Evolutionary conservation across 1,139 yeast species (phyloP), one percentile per base, ranked within the genome.

Genomic region (Protomyces arabidopsidicola): DNA sequence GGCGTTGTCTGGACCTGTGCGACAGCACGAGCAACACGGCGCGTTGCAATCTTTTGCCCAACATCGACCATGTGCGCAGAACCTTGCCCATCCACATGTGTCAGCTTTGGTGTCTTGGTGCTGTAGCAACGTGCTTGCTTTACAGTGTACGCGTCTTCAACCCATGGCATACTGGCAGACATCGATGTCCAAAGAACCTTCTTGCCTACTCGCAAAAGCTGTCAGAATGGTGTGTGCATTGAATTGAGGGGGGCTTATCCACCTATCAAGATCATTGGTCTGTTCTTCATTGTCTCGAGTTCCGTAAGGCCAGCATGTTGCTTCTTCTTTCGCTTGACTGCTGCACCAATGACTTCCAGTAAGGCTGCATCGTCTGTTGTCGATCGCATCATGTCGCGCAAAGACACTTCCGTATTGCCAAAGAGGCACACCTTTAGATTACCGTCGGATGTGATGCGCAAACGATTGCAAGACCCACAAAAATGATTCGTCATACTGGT

Each of bases 221-320:
- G 51, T 45, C 51, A 45, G 51, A 20, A n/a, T 45, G 18, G 14
- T 12, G 22, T 18, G 16, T 45, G 1, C 51, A 22, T 27, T 18
- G 36, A 16, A 18, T n/a, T 2, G 12, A 53, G 20, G 16, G 42
- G 42, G 18, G 56, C 16, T 22, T 72, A 79, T 73, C 83, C 84
- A 67, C 84, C 84, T 65, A 81, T 81, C 68, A 81, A 69, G 53
- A 81, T 80, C 84, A 81, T 81, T 14, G 84, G 83, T 62, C 84
- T 70, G 69, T 81, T 81, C 57, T 80, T 77, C 73, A 76, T 70
- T 45, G 75, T 74, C 57, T 78, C 79, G 54, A 81, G 72, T 55
- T 75, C 78, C 24, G 77, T 81, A 56, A 81, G 68, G 2, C 81
- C 84, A 0, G 83, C 84, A 71, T 81, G 84, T 67, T 78, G 77